These are phyloP conservation scores for Umbelopsis sp. DNA, from an alignment of 192 early-diverging fungal species.

Conservation along the genomic window DNA sequence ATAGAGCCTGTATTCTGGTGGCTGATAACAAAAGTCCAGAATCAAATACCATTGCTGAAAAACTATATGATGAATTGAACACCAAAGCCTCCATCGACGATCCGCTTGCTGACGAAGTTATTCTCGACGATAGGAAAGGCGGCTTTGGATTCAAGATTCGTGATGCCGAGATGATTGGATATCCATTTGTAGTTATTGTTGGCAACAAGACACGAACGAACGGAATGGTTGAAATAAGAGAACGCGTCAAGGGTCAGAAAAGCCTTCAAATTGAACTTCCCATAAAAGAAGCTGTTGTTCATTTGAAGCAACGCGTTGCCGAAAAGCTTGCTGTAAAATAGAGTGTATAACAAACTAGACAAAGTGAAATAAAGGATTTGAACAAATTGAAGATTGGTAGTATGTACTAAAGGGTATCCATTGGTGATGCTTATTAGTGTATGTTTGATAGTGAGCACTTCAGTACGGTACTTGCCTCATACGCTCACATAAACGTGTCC, in stretches of 20 bases:
- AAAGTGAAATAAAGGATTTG: neutral
- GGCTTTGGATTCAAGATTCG: constrained; percentile 80
- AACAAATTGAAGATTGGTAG: neutral
- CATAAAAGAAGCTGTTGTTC: constrained; percentile 8
- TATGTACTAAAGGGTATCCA: neutral
- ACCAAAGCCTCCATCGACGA: neutral
- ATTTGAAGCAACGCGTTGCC: neutral
- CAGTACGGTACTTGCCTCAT: too few relatives aligned
- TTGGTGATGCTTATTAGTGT: too few relatives aligned
- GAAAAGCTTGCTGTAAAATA: constrained; percentile 5
- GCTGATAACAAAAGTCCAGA: constrained; percentile 43
- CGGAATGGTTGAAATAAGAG: constrained; percentile 51
- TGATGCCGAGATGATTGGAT: constrained; percentile 81
- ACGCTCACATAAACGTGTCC: too few relatives aligned
- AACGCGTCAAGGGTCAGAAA: constrained; percentile 30
- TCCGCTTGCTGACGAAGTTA: constrained; percentile 47
- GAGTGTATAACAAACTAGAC: neutral
- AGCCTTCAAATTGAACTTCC: constrained; percentile 19
- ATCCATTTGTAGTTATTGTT: constrained; percentile 75
- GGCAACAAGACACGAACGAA: constrained; percentile 61
- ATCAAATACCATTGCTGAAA: constrained; percentile 31
- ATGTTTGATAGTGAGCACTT: too few relatives aligned
- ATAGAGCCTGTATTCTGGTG: constrained; percentile 64
- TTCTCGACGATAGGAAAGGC: constrained; percentile 72
- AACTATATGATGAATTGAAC: constrained; percentile 50